These are phyloP conservation scores for Fusarium fujikuroi DNA, from an alignment of 2,329 filamentous ascomycete species.

Conservation along the genomic window DNA sequence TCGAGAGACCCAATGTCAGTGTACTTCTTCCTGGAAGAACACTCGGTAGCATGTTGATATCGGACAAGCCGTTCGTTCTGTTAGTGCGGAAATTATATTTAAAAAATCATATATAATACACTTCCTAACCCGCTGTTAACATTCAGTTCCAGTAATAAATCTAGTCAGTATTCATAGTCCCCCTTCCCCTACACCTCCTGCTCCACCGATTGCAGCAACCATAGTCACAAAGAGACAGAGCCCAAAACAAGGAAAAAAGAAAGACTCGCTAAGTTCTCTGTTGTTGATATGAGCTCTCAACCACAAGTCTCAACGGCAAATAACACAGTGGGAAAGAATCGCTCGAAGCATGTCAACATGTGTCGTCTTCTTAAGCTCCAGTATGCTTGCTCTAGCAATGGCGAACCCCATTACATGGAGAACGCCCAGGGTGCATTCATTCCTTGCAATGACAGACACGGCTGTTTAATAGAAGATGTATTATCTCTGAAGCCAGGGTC, in stretches of 20 bases:
- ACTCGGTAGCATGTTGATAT: background rate
- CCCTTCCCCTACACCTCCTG: too few relatives aligned
- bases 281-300: background rate
- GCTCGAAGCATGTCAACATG: background rate
- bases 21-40: background rate
- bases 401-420: background rate
- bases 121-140: background rate
- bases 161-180: background rate
- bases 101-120: background rate
- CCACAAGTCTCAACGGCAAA: background rate
- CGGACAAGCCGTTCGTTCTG: background rate
- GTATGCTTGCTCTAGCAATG: slow-evolving; percentile 9
- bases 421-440: background rate
- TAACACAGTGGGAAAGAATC: too few relatives aligned
- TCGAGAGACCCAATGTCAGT: background rate
- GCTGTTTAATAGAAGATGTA: background rate
- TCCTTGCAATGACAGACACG: slow-evolving; percentile 7
- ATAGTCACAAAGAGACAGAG: background rate
- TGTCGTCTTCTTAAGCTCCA: slow-evolving; percentile 18
- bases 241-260: background rate
- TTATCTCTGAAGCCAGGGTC: background rate
- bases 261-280: background rate
- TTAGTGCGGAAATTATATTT: background rate
- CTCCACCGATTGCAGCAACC: too few relatives aligned
- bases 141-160: too few relatives aligned